phyloP scores from a whole-genome alignment of 2,329 filamentous ascomycete genomes.

The Alternaria triticimaculans region DNA sequence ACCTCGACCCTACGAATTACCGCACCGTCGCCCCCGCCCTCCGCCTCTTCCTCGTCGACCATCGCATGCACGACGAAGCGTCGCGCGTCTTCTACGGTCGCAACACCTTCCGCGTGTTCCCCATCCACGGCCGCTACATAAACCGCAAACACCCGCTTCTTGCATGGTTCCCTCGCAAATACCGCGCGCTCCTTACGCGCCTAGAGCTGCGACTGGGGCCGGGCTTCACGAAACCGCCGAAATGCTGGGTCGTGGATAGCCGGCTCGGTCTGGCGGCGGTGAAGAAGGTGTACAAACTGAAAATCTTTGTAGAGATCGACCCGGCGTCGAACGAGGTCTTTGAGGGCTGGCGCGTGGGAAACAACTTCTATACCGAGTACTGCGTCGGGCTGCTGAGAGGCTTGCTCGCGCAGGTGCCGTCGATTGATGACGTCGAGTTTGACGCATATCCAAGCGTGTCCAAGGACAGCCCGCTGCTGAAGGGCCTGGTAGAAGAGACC shows the following conservation, averaged over 20 bases:
- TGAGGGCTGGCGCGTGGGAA: slow-evolving; percentile 69
- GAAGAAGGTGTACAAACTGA: slow-evolving; percentile 63
- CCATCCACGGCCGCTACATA: slow-evolving; percentile 65
- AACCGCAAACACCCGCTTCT: slow-evolving; percentile 76
- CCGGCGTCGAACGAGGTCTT: slow-evolving; percentile 70
- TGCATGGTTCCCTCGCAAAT: slow-evolving; percentile 66
- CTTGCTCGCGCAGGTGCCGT: slow-evolving; percentile 65
- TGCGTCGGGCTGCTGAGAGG: slow-evolving; percentile 63
- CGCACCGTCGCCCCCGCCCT: slow-evolving; percentile 65
- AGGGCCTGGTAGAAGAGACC: slow-evolving; percentile 63
- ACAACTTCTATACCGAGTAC: slow-evolving; percentile 75
- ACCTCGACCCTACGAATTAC: slow-evolving; percentile 72
- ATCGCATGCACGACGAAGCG: slow-evolving; percentile 59
- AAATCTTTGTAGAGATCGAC: slow-evolving; percentile 75
- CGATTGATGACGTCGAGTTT: slow-evolving; percentile 67
- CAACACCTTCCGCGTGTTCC: slow-evolving; percentile 62
- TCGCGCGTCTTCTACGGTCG: slow-evolving; percentile 59
- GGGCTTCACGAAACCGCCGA: slow-evolving; percentile 73
- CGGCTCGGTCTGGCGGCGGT: slow-evolving; percentile 70
- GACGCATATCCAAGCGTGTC: slow-evolving; percentile 72
- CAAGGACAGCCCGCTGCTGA: slow-evolving; percentile 70
- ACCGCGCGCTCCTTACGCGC: slow-evolving; percentile 66
- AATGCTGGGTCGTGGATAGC: slow-evolving; percentile 71
- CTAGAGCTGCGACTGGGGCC: slow-evolving; percentile 76
- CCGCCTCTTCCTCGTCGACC: slow-evolving; percentile 70